Percentiles rank a stretch among this genome's conserved stretches.
Evolutionary conservation across 306 rosid genomes (phyloP).

Genomic region (Cicer pinnatifidum): DNA sequence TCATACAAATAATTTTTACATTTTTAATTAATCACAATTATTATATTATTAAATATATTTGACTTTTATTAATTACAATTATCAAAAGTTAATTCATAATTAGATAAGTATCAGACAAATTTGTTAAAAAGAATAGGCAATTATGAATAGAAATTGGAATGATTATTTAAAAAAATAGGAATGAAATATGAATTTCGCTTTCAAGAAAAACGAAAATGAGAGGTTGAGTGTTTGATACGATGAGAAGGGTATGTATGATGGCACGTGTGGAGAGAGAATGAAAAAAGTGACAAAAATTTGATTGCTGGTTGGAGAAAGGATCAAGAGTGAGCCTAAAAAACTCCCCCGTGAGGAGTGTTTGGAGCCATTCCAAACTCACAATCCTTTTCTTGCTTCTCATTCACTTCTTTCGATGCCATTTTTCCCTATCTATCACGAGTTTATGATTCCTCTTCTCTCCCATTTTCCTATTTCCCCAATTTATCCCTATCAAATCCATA

Average conservation of each 20-base stretch:
- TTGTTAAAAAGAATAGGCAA: no score
- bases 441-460: constrained; percentile 48
- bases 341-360: constrained; percentile 99
- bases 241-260: constrained; percentile 50
- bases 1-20: no score
- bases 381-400: constrained; percentile 72
- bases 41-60: no score
- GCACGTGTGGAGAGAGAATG: constrained; percentile 84
- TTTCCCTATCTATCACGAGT: constrained; percentile 67
- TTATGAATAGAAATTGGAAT: no score
- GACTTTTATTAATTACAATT: no score
- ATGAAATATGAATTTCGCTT: no score
- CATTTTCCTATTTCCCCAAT: constrained; percentile 41
- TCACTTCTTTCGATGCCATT: constrained; percentile 84
- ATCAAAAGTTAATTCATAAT: no score
- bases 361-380: constrained; percentile 87
- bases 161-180: no score
- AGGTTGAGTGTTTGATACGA: constrained; percentile 39
- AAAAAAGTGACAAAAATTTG: constrained; percentile 46
- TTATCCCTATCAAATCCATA: constrained; percentile 38
- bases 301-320: constrained; percentile 38
- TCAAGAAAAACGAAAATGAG: constrained; percentile 35
- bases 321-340: constrained; percentile 48
- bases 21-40: no score
- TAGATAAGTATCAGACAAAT: no score